Evolutionary conservation across 2,329 filamentous ascomycete species (phyloP), one percentile per base, ranked within the genome.

Genomic region (Diaporthe sp.): DNA sequence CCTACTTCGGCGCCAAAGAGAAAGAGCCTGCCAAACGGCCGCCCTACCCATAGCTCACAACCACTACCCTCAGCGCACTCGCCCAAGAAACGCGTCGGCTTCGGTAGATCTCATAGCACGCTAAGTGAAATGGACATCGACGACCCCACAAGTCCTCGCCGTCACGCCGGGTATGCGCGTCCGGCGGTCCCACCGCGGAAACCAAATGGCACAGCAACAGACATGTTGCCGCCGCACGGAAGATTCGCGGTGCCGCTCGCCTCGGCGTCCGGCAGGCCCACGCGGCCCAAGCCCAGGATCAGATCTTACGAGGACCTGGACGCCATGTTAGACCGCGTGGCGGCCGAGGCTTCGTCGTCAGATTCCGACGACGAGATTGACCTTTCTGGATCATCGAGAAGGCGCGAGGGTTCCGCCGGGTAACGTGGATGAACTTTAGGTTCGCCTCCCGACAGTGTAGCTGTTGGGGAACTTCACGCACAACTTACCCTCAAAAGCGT

Each of bases 361-460:
- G 89, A 90, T 58, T 90, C 90, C 22, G 89, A 91, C 39, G 87
- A 86, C 42, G 89, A 91, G 78, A 91, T 91, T 72, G 82, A 86
- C 68, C 82, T 90, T 9, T 88, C 88, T 0, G 70, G 80, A 77
- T 55, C 80, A 75, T 70, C 70, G 79, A 78, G 81, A 80, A 58
- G 79, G 78, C 63, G 76, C 76, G 42, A 72, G 61, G 30, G 72
- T 65, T 55, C 75, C 22, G 32, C 56, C 32, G 66, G 71, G 15
- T 51, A 73, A 56, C 61, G 59, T 47, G 39, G 66, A 9, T 70
- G 51, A 70, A 61, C 17, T 2, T 17, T 25, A 32, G 19, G 25
- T 12, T 25, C 30, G 32, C 25, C 25, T 32, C 17, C 27, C 27
- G n/a, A 61, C 47, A 37, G 39, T 22, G 19, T 61, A 30, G 42